Evolutionary conservation across 371 early-diverging fungal species (phyloP), one percentile per base, ranked within the genome.

Genomic region (Mycotypha africana): DNA sequence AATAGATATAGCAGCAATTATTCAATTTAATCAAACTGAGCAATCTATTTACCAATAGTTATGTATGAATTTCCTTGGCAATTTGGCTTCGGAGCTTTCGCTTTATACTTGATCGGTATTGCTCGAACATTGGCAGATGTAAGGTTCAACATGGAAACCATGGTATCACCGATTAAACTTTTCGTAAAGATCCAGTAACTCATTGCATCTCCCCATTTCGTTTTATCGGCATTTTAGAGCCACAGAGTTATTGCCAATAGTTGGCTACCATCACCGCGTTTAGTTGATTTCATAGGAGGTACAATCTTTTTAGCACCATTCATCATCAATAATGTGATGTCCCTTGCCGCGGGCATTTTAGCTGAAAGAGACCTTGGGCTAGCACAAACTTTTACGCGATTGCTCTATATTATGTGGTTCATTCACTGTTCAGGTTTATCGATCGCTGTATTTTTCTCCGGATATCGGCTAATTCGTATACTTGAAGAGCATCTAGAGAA

Each of bases 361-460:
- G 66, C 69, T 1, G 36, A 56, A 3, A 35, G 31, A 16, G 39
- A 72, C 30, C 12, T 66, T 19, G 26, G 21, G 0, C 21, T 56
- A 10, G 64, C 73, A 10, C 55, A 56, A 19, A 42, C 55, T 0
- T 62, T 72, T 31, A 58, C 62, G 12, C 42, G 62, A 44, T 32
- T 68, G 9, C 46, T 68, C 4, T 72, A 72, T 23, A 55, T 66
- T 4, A 61, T 68, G 45, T 72, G 73, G 73, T 72, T 72, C 33
- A 31, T 67, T 22, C 66, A 72, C 35, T 58, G 64, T 24, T 51
- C 47, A 7, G 38, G 54, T 16, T 28, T 72, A 14, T 35, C 53
- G 21, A 25, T 41, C 4, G 50, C 69, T 2, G 73, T 72, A 0
- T 39, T 68, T 4, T 61, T 54, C 38, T 56, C 73, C 12, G 73